Evolutionary conservation across 106 monocot species (phyloP).

Genomic region (Apostasia ramifera): DNA sequence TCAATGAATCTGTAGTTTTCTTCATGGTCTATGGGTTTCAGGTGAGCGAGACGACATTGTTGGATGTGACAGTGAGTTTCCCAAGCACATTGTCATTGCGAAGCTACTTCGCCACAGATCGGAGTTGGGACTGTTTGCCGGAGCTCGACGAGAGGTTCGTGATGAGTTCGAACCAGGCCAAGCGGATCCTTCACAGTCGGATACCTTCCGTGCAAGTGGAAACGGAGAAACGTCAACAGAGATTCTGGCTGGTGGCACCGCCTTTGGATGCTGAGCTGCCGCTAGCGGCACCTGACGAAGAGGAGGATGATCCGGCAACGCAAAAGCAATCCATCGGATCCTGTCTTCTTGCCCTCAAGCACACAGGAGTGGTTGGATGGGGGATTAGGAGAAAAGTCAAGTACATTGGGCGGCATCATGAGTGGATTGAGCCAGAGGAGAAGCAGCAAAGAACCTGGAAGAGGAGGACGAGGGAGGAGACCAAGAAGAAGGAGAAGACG

Average conservation of each 20-base stretch:
- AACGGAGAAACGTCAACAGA: conserved; percentile 25
- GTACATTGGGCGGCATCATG: conserved; percentile 39
- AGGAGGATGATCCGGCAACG: not conserved
- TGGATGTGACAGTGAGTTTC: conserved; percentile 70
- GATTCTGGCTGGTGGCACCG: conserved; percentile 65
- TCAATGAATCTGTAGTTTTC: too few relatives aligned
- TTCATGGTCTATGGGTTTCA: conserved; percentile 1
- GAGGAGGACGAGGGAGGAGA: not conserved
- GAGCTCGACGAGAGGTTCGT: conserved; percentile 94
- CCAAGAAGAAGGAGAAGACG: conserved; percentile 7
- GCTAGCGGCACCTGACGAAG: not conserved
- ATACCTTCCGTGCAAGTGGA: conserved; percentile 29
- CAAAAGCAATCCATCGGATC: conserved; percentile 1
- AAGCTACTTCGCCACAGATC: conserved; percentile 32
- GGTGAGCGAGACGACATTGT: conserved; percentile 49
- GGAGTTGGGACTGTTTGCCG: conserved; percentile 9
- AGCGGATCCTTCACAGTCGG: conserved; percentile 34
- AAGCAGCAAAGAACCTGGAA: not conserved
- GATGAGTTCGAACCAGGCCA: conserved; percentile 66
- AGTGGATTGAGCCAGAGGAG: not conserved
- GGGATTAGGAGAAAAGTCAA: conserved; percentile 54
- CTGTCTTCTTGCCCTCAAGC: conserved; percentile 25
- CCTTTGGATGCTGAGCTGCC: not conserved
- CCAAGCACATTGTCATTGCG: conserved; percentile 59
- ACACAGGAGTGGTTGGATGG: conserved; percentile 38